These are phyloP conservation scores for Microcyclospora pomicola DNA, from an alignment of 2,329 filamentous ascomycete species.

Conservation along the genomic window DNA sequence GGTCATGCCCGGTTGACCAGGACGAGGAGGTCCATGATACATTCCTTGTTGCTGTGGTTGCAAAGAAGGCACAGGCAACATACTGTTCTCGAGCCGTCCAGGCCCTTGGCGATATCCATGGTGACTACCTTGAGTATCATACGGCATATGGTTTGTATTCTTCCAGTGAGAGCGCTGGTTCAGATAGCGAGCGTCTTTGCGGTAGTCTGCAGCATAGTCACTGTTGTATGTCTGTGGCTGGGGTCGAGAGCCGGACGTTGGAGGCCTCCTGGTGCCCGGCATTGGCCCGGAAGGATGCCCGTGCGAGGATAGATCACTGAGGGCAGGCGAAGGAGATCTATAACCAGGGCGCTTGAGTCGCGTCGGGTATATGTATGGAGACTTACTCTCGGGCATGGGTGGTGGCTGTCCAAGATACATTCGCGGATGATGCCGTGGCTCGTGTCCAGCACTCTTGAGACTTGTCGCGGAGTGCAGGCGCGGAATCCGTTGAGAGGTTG, in stretches of 20 bases:
- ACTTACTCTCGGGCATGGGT: conserved; percentile 23
- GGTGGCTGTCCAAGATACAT: conserved; percentile 20
- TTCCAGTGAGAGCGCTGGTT: conserved; percentile 11
- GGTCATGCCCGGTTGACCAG: not conserved
- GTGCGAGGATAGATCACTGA: conserved; percentile 27
- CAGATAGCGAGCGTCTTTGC: conserved; percentile 10
- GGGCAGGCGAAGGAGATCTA: conserved; percentile 29
- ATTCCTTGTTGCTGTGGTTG: not conserved
- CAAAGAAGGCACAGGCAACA: too few species aligned
- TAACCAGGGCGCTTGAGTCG: conserved; percentile 29
- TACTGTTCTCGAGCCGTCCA: too few species aligned
- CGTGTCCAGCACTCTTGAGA: conserved; percentile 28
- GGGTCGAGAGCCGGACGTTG: conserved; percentile 4
- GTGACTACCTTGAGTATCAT: conserved; percentile 2
- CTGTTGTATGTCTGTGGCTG: conserved; percentile 18
- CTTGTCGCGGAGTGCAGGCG: conserved; percentile 32
- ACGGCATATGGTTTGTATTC: conserved; percentile 3
- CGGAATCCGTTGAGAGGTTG: conserved; percentile 23
- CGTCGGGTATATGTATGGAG: conserved; percentile 29
- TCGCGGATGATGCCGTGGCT: conserved; percentile 15
- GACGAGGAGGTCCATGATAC: not conserved
- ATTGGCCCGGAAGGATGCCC: conserved; percentile 14
- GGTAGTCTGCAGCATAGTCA: conserved; percentile 15
- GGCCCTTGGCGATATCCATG: too few species aligned
- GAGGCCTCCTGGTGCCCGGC: conserved; percentile 10